Conservation (phyloP, 495 filamentous ascomycete species). For the Trichoderma gamsii region DNA sequence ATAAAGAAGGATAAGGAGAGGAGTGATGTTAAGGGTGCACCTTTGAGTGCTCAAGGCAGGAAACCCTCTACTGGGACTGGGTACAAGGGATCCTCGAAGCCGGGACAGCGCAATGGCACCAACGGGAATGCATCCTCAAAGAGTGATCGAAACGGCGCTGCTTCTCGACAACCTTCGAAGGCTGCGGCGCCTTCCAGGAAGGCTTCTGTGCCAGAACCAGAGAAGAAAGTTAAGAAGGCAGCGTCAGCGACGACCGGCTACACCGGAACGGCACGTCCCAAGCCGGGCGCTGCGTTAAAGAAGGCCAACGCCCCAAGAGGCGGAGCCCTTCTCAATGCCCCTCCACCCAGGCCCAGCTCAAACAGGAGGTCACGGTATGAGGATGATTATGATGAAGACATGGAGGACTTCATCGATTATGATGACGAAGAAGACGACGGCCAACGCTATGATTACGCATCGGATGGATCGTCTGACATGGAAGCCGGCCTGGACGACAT, state of each 20-base stretch:
- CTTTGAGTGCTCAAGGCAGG: conserved; percentile 20
- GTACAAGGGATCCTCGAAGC: conserved; percentile 18
- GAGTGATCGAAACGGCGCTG: conserved; percentile 18
- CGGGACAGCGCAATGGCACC: conserved; percentile 22
- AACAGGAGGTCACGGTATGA: conserved; percentile 31
- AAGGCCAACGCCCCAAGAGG: conserved; percentile 26
- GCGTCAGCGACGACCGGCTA: conserved; percentile 52
- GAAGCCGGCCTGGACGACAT: conserved; percentile 56
- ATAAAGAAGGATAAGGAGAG: conserved; percentile 43
- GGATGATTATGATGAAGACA: conserved; percentile 47
- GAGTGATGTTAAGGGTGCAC: conserved; percentile 18
- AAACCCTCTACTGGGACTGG: conserved; percentile 17
- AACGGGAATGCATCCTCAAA: conserved; percentile 15
- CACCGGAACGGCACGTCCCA: conserved; percentile 47
- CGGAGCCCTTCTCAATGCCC: conserved; percentile 18
- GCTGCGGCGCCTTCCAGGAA: conserved; percentile 17
- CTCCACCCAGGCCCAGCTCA: conserved; percentile 20
- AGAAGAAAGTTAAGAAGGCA: conserved; percentile 53
- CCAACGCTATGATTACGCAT: conserved; percentile 37
- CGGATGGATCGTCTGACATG: conserved; percentile 53
- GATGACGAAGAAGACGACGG: conserved; percentile 43
- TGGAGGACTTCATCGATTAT: conserved; percentile 50
- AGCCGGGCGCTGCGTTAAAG: conserved; percentile 28
- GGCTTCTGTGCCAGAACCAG: conserved; percentile 23
- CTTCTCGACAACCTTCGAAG: conserved; percentile 20